Conservation (phyloP, 257 asterid genomes). For the Jacaranda mimosifolia region DNA sequence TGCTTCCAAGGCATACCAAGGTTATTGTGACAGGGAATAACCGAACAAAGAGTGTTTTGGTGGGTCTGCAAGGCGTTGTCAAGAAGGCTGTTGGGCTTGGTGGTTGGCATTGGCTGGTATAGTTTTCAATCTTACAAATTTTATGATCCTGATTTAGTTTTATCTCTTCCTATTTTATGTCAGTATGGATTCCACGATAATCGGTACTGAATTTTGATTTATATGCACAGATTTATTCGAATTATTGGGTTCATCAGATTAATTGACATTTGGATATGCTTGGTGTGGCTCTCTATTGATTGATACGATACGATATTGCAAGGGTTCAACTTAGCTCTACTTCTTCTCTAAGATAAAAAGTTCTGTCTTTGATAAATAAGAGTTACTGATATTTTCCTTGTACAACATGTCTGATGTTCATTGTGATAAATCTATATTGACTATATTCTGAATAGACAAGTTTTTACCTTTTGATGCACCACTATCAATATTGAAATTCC, state of each 20-base stretch:
- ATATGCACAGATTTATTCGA: neutral
- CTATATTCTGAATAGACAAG: neutral
- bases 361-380: neutral
- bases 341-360: no score
- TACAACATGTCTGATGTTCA: neutral
- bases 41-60: conserved; percentile 91
- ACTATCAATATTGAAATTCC: neutral
- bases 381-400: neutral
- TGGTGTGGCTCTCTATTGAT: neutral
- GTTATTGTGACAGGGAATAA: conserved; percentile 94
- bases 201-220: neutral
- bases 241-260: neutral
- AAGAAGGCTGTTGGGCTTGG: conserved; percentile 99
- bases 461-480: neutral
- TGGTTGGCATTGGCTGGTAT: conserved; percentile 99
- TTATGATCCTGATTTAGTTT: conserved; percentile 22
- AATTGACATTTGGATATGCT: neutral
- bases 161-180: neutral
- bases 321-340: conserved; percentile 2
- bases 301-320: neutral
- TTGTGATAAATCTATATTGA: neutral
- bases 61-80: conserved; percentile 93
- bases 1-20: conserved; percentile 97
- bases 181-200: neutral
- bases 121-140: conserved; percentile 25